Percentiles rank a stretch among this genome's conserved stretches.
These are phyloP conservation scores for Quercus ilex DNA, from an alignment of 306 rosid genomes.

Conservation along the genomic window DNA sequence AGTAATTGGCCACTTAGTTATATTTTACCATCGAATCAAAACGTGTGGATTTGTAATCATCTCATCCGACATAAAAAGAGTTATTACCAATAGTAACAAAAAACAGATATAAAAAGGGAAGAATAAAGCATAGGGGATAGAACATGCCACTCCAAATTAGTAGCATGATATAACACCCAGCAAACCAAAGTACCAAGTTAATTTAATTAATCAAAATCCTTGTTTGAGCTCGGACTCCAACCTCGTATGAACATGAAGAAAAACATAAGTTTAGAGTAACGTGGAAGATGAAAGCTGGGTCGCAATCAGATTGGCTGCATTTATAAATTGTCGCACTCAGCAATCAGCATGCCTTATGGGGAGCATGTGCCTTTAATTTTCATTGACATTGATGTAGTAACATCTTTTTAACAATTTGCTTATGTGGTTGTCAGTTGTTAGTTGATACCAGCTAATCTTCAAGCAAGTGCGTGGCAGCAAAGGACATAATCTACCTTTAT, in stretches of 20 bases:
- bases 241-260: background rate
- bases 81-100: too few relatives aligned
- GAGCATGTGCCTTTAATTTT: background rate
- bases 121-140: too few relatives aligned
- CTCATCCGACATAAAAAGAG: too few relatives aligned
- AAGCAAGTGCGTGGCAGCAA: background rate
- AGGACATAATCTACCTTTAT: background rate
- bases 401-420: background rate
- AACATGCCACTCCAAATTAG: too few relatives aligned
- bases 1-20: too few relatives aligned
- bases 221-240: background rate
- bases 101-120: too few relatives aligned
- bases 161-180: too few relatives aligned
- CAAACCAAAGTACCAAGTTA: too few relatives aligned
- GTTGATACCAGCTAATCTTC: background rate
- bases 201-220: too few relatives aligned
- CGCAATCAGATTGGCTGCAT: background rate
- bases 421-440: background rate
- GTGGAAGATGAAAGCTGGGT: background rate
- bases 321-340: background rate
- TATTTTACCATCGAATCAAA: too few relatives aligned
- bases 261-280: background rate
- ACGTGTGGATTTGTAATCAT: too few relatives aligned
- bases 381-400: background rate
- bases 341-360: background rate